Evolutionary conservation across 2,329 filamentous ascomycete genomes (phyloP), one percentile per base, ranked within the genome.

Genomic region (Rhinocladiella similis): DNA sequence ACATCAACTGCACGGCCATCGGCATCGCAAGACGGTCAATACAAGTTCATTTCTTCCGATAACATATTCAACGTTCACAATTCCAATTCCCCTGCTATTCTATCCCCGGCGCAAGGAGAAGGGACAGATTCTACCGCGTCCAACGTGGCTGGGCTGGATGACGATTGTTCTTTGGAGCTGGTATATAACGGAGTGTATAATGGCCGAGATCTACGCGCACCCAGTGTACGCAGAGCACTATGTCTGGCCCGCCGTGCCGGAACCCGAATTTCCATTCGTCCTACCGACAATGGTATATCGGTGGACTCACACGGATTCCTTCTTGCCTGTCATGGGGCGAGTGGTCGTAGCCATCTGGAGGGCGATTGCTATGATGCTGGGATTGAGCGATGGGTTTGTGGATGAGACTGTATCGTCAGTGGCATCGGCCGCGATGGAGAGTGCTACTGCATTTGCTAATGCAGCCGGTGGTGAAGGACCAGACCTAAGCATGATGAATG

Each of bases 261-360:
- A 82, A 59, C 83, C 83, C 0, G 65, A 71, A 19, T 81, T 77
- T 49, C 83, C 83, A 0, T 82, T 77, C 57, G 81, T 83, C 4
- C 73, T 83, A 4, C 79, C 80, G 2, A 84, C 80, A 2, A 73
- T 85, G 65, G 55, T 83, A 2, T 80, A 69, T 69, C 74, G 75
- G 20, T 77, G 75, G 75, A 53, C 22, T 54, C 55, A 42, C 14
- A 41, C 57, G n/a, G 52, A 52, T 5, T 27, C 20, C 25, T 27
- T 57, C 9, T 50, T 33, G n/a, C 47, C 56, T 10, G 29, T 43
- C 1, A 4, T 63, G n/a, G 57, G 52, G 42, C 50, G 47, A 18
- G 16, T 64, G 4, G 3, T 65, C 9, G 47, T 63, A 3, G 61
- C 47, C 1, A 14, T 64, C 2, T 56, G 58, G 27, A 54, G 61